These are phyloP conservation scores for Ascochyta pisi DNA, from an alignment of 2,329 filamentous ascomycete genomes.

Conservation along the genomic window DNA sequence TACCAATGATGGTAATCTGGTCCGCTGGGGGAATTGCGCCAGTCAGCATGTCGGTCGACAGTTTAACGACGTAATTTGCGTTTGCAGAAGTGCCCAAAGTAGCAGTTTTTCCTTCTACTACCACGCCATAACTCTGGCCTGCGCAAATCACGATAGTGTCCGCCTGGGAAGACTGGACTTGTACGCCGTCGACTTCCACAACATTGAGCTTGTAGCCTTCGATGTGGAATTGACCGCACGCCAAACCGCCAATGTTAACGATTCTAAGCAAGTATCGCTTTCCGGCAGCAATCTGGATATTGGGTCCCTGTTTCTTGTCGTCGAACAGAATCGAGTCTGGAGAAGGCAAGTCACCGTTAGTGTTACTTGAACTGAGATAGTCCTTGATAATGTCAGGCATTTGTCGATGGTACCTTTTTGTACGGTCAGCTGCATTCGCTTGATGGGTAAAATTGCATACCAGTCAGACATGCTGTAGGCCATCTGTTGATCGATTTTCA, in stretches of 20 bases:
- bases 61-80: constrained; percentile 64
- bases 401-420: constrained; percentile 63
- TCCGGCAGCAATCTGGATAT: constrained; percentile 53
- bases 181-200: constrained; percentile 42
- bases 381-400: constrained; percentile 57
- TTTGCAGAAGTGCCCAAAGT: constrained; percentile 38
- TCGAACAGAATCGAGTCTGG: constrained; percentile 75
- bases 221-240: constrained; percentile 53
- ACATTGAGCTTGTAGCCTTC: constrained; percentile 51
- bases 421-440: not conserved
- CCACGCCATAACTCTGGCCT: constrained; percentile 29
- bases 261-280: constrained; percentile 69
- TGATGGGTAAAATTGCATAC: constrained; percentile 55
- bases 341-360: constrained; percentile 66
- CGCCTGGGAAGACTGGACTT: constrained; percentile 8
- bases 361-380: constrained; percentile 55
- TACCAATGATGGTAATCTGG: constrained; percentile 25
- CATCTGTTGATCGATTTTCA: constrained; percentile 63
- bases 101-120: constrained; percentile 26
- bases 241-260: constrained; percentile 61
- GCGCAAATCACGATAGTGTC: constrained; percentile 16
- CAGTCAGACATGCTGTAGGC: constrained; percentile 72
- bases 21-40: constrained; percentile 28
- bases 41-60: constrained; percentile 61
- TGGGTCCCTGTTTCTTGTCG: constrained; percentile 65